Base-by-base conservation (phyloP, 2,329 filamentous ascomycete genomes). In the Diaporthe aspalathi region DNA sequence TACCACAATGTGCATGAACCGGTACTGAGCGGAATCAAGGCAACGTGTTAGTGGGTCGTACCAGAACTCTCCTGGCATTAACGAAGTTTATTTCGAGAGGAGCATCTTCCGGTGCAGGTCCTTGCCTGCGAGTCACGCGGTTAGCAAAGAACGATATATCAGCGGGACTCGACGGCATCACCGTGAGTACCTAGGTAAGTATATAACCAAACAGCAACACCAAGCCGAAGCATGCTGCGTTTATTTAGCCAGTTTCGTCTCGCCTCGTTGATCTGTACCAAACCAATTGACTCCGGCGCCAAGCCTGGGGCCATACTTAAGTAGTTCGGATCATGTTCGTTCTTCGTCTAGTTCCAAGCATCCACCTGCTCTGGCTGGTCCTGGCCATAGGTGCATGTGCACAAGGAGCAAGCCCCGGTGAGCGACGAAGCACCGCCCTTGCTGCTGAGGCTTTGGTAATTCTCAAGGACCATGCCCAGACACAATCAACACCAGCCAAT, bases 401-500 rank as follows among this genome's bases (percentile, higher is more conserved):
- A 50, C 43, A 27, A 47, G 60, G 60, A 50, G 16, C 29, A 65
- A 65, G 29, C 11, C 60, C 50, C 29, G 45, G 50, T 2, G 60
- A 50, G n/a, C 60, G 60, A 29, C 29, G 60, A 7, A 65, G 60
- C n/a, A 14, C 50, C 5, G 43, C 60, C n/a, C 60, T 65, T 22
- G 60, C 60, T 32, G 60, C 12, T 24, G 29, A 50, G 50, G 60
- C 60, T 1, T 65, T 65, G 20, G 60, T 50, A 16, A 38, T 22
- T 14, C 60, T 65, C 45, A 14, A 65, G 29, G 45, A 65, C 45
- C 32, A 65, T 65, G 60, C 29, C 60, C 29, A 50, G n/a, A 16
- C 60, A 24, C 45, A 50, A 35, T 24, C 60, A 65, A 65, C 27
- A 65, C 60, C 60, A 65, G 60, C 60, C 60, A 65, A 29, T 65